phyloP scores from a whole-genome alignment of 2,329 filamentous ascomycete genomes.

The Talaromyces sp. region DNA sequence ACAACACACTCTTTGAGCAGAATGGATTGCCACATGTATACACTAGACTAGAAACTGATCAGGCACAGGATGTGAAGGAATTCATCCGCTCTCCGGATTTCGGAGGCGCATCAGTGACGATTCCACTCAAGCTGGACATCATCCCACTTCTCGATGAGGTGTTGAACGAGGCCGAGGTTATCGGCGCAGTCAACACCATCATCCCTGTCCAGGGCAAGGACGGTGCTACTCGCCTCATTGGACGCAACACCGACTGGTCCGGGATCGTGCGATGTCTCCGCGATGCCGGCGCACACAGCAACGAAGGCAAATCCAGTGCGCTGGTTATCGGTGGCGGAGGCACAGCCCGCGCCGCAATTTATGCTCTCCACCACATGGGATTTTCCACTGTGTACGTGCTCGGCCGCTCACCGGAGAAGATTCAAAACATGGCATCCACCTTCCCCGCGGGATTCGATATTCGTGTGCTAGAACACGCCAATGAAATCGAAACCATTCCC shows the following conservation, averaged over 20 bases:
- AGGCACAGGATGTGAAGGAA: slow-evolving; percentile 54
- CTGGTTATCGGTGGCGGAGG: slow-evolving; percentile 89
- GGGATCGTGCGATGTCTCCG: slow-evolving; percentile 81
- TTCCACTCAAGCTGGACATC: slow-evolving; percentile 87
- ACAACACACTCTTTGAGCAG: slow-evolving; percentile 75
- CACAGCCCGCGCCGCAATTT: slow-evolving; percentile 86
- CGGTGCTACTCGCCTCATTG: slow-evolving; percentile 55
- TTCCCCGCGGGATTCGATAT: slow-evolving; percentile 73
- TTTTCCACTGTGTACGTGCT: slow-evolving; percentile 83
- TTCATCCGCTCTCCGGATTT: slow-evolving; percentile 69
- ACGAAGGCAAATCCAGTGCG: slow-evolving; percentile 47
- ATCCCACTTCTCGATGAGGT: slow-evolving; percentile 75
- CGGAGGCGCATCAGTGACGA: slow-evolving; percentile 91
- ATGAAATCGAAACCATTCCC: slow-evolving; percentile 52
- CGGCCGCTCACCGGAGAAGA: slow-evolving; percentile 67
- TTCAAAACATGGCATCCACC: slow-evolving; percentile 60
- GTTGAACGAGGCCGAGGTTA: slow-evolving; percentile 69
- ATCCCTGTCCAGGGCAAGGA: slow-evolving; percentile 54
- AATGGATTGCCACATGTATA: slow-evolving; percentile 84
- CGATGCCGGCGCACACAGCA: slow-evolving; percentile 57
- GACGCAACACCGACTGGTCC: slow-evolving; percentile 93
- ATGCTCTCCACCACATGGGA: slow-evolving; percentile 75
- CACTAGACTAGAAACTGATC: slow-evolving; percentile 66
- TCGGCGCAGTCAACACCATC: slow-evolving; percentile 94
- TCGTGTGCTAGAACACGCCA: slow-evolving; percentile 53